Conservation (phyloP, 2,329 filamentous ascomycete genomes). For the Phoma sp. region DNA sequence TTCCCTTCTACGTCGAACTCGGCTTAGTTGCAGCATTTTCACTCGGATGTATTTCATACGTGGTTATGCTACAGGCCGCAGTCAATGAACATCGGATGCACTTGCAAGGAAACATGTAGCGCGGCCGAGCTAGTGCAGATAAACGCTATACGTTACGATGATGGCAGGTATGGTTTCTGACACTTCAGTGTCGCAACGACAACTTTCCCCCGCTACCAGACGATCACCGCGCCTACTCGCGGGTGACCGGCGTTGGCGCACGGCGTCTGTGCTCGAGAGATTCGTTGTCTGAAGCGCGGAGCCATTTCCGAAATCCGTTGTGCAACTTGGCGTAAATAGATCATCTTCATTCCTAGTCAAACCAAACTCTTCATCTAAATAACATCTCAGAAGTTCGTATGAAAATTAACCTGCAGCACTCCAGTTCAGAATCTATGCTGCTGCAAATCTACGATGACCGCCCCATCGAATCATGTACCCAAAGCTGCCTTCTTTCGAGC, state of each 20-base stretch:
- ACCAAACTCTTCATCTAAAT: neutral
- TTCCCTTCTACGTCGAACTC: conserved; percentile 25
- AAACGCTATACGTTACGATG: neutral
- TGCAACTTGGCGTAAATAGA: conserved; percentile 3
- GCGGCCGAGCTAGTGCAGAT: neutral
- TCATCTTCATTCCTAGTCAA: conserved; percentile 1
- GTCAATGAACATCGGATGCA: conserved; percentile 11
- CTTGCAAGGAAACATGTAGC: neutral
- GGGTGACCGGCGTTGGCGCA: too few relatives aligned
- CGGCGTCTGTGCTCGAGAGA: neutral
- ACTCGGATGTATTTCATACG: conserved; percentile 28
- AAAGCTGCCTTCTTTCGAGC: conserved; percentile 15
- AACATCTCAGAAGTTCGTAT: neutral
- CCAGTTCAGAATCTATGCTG: too few relatives aligned
- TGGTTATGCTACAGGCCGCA: conserved; percentile 24
- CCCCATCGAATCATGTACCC: neutral
- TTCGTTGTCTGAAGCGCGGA: conserved; percentile 3
- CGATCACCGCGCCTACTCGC: too few relatives aligned
- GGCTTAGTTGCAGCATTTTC: conserved; percentile 31
- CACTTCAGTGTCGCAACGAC: too few relatives aligned
- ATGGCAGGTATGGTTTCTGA: conserved; percentile 2
- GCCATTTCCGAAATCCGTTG: neutral
- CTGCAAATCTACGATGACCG: too few relatives aligned
- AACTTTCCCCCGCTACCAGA: too few relatives aligned
- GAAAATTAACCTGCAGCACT: too few relatives aligned